Base-by-base conservation (phyloP, 495 filamentous ascomycete species). In the Alectoria sarmentosa region DNA sequence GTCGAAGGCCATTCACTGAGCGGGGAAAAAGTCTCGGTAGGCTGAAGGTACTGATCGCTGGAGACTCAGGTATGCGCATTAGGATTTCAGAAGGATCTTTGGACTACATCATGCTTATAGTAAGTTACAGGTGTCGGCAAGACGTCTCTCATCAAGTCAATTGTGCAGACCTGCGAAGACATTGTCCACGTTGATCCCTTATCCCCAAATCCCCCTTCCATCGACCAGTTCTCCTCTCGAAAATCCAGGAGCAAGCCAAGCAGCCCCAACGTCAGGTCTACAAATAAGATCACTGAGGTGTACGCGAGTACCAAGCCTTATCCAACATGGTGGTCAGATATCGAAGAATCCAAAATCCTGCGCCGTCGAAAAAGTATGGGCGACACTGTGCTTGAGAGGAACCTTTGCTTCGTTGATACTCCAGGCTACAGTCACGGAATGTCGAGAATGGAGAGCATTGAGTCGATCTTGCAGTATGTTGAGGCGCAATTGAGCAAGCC, bases 401-500 rank as follows among this genome's bases (percentile, higher is more conserved):
- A 98, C 75, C 69, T 98, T 14, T 96, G 92, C 72, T 98, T 98
- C 73, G 88, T 97, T 61, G 94, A 98, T 78, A 96, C 91, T 14
- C 86, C 88, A 32, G 85, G 89, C n/a, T 89, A 86, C 74, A 82
- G 82, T 21, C 78, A 74, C 69, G 82, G 81, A 41, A 79, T 83
- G 46, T 88, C 86, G 52, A 85, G 83, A 69, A 71, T 85, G 62
- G 86, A 85, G 59, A 85, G 86, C 54, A 89, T 88, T 42, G 84
- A 88, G 44, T 78, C 81, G 21, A 84, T 95, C 26, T 72, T 88
- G 21, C 75, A 87, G 65, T 97, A 96, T 72, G 83, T 96, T 32
- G 85, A 90, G 67, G 80, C 82, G 37, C 88, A 94, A 66, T 75
- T 96, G 36, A 78, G 80, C 63, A 87, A 85, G 61, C 86, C 85